A percentile compares a stretch with the other conserved stretches of the same genome.
phyloP scores from a whole-genome alignment of 305 asterid species.

The Fraxinus nigra region DNA sequence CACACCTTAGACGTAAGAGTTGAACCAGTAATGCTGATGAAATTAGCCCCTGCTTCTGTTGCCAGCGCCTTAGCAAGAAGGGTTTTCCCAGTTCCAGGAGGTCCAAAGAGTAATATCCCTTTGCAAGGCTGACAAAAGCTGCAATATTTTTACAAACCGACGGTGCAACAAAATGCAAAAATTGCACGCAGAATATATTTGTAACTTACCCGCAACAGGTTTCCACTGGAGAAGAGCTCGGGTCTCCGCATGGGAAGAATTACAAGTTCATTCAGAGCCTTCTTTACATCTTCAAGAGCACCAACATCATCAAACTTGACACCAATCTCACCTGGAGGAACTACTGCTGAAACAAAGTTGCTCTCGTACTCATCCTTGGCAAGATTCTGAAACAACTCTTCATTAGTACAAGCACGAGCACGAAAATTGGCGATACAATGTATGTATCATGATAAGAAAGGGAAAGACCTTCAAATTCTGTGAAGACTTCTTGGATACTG shows the following conservation, averaged over 20 bases:
- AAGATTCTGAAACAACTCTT: slow-evolving; percentile 59
- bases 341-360: slow-evolving; percentile 94
- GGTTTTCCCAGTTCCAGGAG: slow-evolving; percentile 99
- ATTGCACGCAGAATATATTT: neutral
- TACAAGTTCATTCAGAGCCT: slow-evolving; percentile 85
- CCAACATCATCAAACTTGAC: slow-evolving; percentile 94
- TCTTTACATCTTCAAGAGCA: slow-evolving; percentile 95
- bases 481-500: slow-evolving; percentile 72
- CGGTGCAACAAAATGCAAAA: slow-evolving; percentile 13
- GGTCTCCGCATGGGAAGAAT: slow-evolving; percentile 98
- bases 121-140: slow-evolving; percentile 81
- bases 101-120: slow-evolving; percentile 95
- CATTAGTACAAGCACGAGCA: slow-evolving; percentile 17
- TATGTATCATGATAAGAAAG: neutral
- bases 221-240: slow-evolving; percentile 92
- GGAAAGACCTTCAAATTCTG: slow-evolving; percentile 72
- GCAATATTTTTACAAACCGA: slow-evolving; percentile 8
- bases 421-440: neutral
- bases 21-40: slow-evolving; percentile 95
- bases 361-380: slow-evolving; percentile 96
- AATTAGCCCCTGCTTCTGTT: slow-evolving; percentile 97
- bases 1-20: slow-evolving; percentile 92
- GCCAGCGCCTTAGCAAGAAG: slow-evolving; percentile 98
- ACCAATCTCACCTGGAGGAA: slow-evolving; percentile 96
- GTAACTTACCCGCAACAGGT: slow-evolving; percentile 77